Evolutionary conservation across 352 stramenopile species (phyloP), one percentile per base, ranked within the genome.

Genomic region (Phytophthora boehmeriae): DNA sequence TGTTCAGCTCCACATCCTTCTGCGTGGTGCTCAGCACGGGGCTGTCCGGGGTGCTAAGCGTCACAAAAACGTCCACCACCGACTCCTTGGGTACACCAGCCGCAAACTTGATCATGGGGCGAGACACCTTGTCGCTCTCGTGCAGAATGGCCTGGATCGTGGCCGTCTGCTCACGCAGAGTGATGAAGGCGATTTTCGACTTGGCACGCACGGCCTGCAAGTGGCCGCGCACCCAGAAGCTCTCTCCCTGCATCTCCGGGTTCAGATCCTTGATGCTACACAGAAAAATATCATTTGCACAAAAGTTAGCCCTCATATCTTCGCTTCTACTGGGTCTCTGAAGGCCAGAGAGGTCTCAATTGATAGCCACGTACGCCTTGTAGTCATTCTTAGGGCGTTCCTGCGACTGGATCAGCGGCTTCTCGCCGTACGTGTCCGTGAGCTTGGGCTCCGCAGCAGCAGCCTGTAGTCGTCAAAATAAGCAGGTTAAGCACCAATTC

Each of bases 81-180:
- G 91, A 98, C 81, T 99, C 97, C 57, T 94, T 93, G 17, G 96
- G 86, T 47, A 99, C 83, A 13, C 86, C 78, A 62, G 89, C 92
- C 23, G 97, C 80, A 71, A 98, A 99, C 76, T 98, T 98, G 61
- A 99, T 93, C 95, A 99, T 99, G 59, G 93, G 94, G 54, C 97
- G 93, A 23, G 92, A 86, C 34, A 95, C 83, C 32, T 88, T 84
- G 67, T 95, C 90, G 73, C 96, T 92, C 68, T 96, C 85, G 47
- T 80, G 78, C 30, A 96, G 48, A 30, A 96, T 86, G 43, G 64
- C 96, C 80, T 99, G 98, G 53, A 99, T 97, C 10, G 97, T 99
- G 65, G 96, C 93, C 35, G 95, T 92, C 63, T 94, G 80, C 76
- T 99, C 92, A 32, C 98, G 94, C 52, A 99, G 71, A 14, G 99